Evolutionary conservation across 2,329 filamentous ascomycete genomes (phyloP).

Genomic region (Colletotrichum noveboracense): DNA sequence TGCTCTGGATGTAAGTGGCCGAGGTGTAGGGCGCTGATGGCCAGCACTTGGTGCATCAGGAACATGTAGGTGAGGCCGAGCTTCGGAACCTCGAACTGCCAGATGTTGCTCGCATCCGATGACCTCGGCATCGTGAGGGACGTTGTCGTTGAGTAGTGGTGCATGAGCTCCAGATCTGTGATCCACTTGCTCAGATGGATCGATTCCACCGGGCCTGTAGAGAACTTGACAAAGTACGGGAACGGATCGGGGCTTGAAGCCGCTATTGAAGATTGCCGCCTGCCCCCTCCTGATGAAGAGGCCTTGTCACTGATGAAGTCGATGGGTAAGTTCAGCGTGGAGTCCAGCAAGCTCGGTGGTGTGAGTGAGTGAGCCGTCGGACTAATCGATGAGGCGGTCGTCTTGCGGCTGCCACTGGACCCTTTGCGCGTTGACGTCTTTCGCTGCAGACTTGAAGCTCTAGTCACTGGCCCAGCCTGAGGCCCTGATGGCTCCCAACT

Average conservation of each 20-base stretch:
- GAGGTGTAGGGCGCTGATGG: slow-evolving; percentile 34
- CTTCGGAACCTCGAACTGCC: slow-evolving; percentile 32
- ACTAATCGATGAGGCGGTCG: neutral
- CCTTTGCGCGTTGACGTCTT: neutral
- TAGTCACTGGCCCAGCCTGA: neutral
- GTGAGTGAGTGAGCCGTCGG: neutral
- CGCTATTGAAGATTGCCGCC: neutral
- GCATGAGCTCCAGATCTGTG: slow-evolving; percentile 40
- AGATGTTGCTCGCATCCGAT: slow-evolving; percentile 28
- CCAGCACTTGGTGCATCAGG: slow-evolving; percentile 36
- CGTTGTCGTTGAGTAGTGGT: slow-evolving; percentile 36
- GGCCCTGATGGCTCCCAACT: neutral
- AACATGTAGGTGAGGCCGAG: slow-evolving; percentile 31
- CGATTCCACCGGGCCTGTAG: slow-evolving; percentile 22
- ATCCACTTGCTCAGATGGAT: slow-evolving; percentile 31
- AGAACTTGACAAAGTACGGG: slow-evolving; percentile 28
- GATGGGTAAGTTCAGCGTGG: neutral
- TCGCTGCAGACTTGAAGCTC: neutral
- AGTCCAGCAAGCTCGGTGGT: neutral
- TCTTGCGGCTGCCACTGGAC: neutral
- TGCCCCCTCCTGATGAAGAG: neutral
- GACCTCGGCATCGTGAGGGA: slow-evolving; percentile 33
- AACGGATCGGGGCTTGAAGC: slow-evolving; percentile 16
- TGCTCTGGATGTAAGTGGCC: slow-evolving; percentile 30
- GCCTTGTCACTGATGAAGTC: slow-evolving; percentile 3